Evolutionary conservation across 225 moss, liverwort and hornwort genomes (phyloP).

Genomic region (Marchantia polymorpha): DNA sequence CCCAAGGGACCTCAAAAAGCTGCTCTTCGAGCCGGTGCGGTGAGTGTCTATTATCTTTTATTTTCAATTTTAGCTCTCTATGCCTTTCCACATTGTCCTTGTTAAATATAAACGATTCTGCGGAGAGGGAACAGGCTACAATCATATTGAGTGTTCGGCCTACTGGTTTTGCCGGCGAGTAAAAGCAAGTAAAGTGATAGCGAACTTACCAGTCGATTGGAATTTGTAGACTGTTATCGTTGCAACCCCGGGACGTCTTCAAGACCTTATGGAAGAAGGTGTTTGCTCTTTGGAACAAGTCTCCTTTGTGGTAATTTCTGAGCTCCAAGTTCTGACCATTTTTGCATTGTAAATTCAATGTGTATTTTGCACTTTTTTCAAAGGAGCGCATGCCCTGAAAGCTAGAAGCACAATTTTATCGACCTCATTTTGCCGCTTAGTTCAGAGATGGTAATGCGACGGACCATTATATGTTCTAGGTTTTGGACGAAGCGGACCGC

Average conservation of each 20-base stretch:
- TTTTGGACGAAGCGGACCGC: slow-evolving; percentile 88
- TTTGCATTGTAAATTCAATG: neutral
- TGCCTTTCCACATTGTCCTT: neutral
- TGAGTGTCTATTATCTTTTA: slow-evolving; percentile 18
- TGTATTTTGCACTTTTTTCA: too few relatives aligned
- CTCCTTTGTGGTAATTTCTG: slow-evolving; percentile 55
- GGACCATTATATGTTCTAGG: slow-evolving; percentile 27
- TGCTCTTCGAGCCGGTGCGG: slow-evolving; percentile 57
- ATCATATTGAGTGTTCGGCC: neutral
- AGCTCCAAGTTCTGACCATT: neutral
- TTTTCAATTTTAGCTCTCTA: neutral
- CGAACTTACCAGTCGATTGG: too few relatives aligned
- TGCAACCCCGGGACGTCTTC: slow-evolving; percentile 86
- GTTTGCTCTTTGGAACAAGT: slow-evolving; percentile 73
- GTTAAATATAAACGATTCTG: neutral
- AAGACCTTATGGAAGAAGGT: slow-evolving; percentile 92
- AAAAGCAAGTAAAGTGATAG: neutral
- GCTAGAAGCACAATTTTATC: neutral
- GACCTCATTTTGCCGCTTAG: neutral
- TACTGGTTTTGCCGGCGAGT: neutral
- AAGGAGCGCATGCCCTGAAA: neutral
- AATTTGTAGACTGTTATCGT: slow-evolving; percentile 63
- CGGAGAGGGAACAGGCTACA: neutral
- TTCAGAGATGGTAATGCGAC: neutral
- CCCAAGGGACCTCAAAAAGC: slow-evolving; percentile 37